Percentiles rank a stretch among this genome's conserved stretches.
phyloP scores from a whole-genome alignment of 1,284 basidiomycete species.

The Meira nashicola region DNA sequence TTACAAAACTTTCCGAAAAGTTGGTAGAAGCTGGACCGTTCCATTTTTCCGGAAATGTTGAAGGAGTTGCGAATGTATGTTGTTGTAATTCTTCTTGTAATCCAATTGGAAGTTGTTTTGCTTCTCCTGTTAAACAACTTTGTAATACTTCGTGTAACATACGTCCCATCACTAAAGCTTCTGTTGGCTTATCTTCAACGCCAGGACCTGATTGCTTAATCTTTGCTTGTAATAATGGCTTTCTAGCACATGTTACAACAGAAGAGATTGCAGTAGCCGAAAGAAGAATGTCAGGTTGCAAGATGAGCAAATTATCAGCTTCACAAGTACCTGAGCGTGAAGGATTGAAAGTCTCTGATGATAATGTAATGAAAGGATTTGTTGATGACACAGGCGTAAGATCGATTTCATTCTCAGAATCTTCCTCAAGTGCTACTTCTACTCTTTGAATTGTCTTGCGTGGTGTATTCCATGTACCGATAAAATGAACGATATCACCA shows the following conservation, averaged over 20 bases:
- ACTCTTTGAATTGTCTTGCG: too few relatives aligned
- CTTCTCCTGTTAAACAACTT: slow-evolving; percentile 34
- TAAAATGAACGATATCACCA: slow-evolving; percentile 10
- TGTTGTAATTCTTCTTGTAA: slow-evolving; percentile 15
- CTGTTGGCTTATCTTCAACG: slow-evolving; percentile 15
- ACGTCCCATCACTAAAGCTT: slow-evolving; percentile 42
- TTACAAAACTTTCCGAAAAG: slow-evolving; percentile 36
- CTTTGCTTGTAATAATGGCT: slow-evolving; percentile 40
- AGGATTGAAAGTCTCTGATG: background rate
- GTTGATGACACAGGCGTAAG: too few relatives aligned
- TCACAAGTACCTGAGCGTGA: background rate
- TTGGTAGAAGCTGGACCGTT: slow-evolving; percentile 15
- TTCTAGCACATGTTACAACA: slow-evolving; percentile 41
- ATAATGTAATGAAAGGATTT: background rate
- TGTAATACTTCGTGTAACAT: slow-evolving; percentile 49
- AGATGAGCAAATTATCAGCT: slow-evolving; percentile 38
- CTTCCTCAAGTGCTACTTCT: too few relatives aligned
- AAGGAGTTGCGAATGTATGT: slow-evolving; percentile 25
- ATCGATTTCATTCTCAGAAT: background rate
- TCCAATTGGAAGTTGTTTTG: slow-evolving; percentile 10
- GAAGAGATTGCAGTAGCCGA: slow-evolving; percentile 43
- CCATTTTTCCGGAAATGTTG: slow-evolving; percentile 12
- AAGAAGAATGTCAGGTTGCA: slow-evolving; percentile 46
- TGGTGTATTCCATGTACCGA: slow-evolving; percentile 5
- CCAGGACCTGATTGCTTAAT: slow-evolving; percentile 24